Evolutionary conservation across 345 rosid genomes (phyloP), one percentile per base, ranked within the genome.

Genomic region (Eucalyptus tenuipes): DNA sequence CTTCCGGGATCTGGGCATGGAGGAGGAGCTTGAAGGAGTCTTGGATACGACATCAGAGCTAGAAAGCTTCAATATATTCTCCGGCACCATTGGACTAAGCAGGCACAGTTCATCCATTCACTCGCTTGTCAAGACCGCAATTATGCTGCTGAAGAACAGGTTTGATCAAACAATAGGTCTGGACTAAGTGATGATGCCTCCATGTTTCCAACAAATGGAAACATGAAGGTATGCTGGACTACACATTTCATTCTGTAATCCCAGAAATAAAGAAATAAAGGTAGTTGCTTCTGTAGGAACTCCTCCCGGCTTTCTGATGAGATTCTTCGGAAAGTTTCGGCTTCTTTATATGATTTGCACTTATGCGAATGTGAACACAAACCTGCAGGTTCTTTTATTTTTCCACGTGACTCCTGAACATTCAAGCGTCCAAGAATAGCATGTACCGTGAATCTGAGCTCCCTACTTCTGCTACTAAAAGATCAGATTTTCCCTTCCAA

Each of bases 11-110:
- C 88, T 94, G 87, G 92, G 95, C 37, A 61, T 97, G 94, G 95
- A 95, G 91, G 89, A 87, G 88, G 95, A 92, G 90, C 91, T 95
- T n/a, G 94, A 93, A 66, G 88, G 89, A 85, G 96, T 95, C 87
- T 79, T 94, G 55, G 98, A 97, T 82, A 95, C 96, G 52, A 97
- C 99, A 29, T 90, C 96, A 44, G 98, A 96, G 91, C 89, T 95
- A 10, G 99, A 97, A 89, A 96, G 92, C 93, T 96, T 95, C 90
- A 95, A 93, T 88, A 92, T 96, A 45, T 96, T 97, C 95, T 97
- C 96, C 1, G 97, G 97, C 49, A 92, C 93, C 64, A 95, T 94
- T 49, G 98, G 98, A 49, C 81, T 96, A 88, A 94, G 95, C 91
- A 93, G 96, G 66, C 96, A 96, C 91, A 92, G 93, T 89, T 88